Percentiles rank a stretch among this genome's conserved stretches.
Evolutionary conservation across 306 rosid genomes (phyloP).

Genomic region (Dicorynia guianensis): DNA sequence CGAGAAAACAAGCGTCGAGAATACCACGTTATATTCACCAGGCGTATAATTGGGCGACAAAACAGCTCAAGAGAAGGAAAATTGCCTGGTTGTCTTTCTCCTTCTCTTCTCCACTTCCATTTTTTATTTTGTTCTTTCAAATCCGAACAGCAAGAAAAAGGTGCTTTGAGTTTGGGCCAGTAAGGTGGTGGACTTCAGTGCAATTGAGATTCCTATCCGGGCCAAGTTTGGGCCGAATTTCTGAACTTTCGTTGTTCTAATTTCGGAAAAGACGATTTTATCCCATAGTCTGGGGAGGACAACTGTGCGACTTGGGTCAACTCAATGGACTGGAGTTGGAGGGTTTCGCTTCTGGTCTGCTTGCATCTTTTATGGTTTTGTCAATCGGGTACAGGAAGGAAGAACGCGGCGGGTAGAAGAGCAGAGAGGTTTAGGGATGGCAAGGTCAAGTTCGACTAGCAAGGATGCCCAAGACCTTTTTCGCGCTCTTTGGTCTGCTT

Average conservation of each 20-base stretch:
- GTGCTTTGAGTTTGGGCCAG: background rate
- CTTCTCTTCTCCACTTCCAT: background rate
- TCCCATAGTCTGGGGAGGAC: background rate
- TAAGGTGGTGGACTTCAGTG: background rate
- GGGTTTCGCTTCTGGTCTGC: background rate
- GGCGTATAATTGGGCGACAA: background rate
- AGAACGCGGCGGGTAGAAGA: background rate
- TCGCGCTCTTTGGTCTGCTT: conserved; percentile 77
- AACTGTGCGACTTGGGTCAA: too few relatives aligned
- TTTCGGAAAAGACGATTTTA: background rate
- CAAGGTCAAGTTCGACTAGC: conserved; percentile 48
- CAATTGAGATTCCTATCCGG: background rate
- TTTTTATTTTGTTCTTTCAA: background rate
- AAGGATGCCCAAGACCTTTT: conserved; percentile 75
- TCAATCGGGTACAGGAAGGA: background rate
- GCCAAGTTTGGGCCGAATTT: background rate
- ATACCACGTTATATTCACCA: conserved; percentile 7
- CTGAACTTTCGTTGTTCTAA: background rate
- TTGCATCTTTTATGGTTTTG: background rate
- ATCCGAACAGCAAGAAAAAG: background rate
- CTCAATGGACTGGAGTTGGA: background rate
- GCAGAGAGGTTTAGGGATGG: conserved; percentile 34
- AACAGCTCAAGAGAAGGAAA: background rate
- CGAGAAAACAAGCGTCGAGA: background rate
- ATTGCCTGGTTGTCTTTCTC: background rate